These are phyloP conservation scores for Candida frijolesensis DNA, from an alignment of 1,139 yeast genomes.

Conservation along the genomic window DNA sequence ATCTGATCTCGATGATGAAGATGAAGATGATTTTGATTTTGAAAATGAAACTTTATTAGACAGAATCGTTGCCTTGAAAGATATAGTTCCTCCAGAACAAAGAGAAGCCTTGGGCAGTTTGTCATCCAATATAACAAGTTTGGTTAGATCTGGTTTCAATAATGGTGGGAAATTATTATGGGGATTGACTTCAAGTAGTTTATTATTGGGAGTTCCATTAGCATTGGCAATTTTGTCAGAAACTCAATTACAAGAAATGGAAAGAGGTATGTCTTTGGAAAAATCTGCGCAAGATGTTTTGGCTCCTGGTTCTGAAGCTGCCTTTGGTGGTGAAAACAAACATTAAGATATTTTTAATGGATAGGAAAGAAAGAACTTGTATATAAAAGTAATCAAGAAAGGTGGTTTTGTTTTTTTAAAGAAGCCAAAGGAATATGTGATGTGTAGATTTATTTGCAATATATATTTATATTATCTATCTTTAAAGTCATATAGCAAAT, in stretches of 20 bases:
- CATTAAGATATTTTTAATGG: slow-evolving; percentile 6
- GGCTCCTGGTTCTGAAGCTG: slow-evolving; percentile 72
- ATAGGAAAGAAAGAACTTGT: slow-evolving; percentile 1
- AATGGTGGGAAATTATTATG: slow-evolving; percentile 79
- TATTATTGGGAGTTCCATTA: slow-evolving; percentile 90
- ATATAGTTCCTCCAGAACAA: slow-evolving; percentile 86
- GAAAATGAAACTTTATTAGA: slow-evolving; percentile 84
- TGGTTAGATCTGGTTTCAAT: slow-evolving; percentile 48
- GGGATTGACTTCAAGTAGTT: slow-evolving; percentile 80
- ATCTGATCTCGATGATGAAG: slow-evolving; percentile 63
- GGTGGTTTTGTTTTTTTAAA: not conserved
- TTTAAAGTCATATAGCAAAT: not conserved
- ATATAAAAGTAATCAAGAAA: slow-evolving; percentile 1
- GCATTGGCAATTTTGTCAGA: slow-evolving; percentile 88
- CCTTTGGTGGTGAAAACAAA: slow-evolving; percentile 48
- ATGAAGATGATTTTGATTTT: slow-evolving; percentile 74
- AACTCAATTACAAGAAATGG: slow-evolving; percentile 92
- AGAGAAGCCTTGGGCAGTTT: slow-evolving; percentile 53
- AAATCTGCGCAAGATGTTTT: slow-evolving; percentile 83
- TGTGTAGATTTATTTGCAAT: not conserved
- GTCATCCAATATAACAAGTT: slow-evolving; percentile 35
- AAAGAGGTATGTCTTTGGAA: slow-evolving; percentile 85
- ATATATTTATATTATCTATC: slow-evolving; percentile 3
- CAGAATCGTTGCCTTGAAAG: slow-evolving; percentile 88
- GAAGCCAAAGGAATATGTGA: not conserved